Percentiles rank a stretch among this genome's conserved stretches.
These are phyloP conservation scores for Talaromyces sp. DNA, from an alignment of 2,329 filamentous ascomycete species.

Conservation along the genomic window DNA sequence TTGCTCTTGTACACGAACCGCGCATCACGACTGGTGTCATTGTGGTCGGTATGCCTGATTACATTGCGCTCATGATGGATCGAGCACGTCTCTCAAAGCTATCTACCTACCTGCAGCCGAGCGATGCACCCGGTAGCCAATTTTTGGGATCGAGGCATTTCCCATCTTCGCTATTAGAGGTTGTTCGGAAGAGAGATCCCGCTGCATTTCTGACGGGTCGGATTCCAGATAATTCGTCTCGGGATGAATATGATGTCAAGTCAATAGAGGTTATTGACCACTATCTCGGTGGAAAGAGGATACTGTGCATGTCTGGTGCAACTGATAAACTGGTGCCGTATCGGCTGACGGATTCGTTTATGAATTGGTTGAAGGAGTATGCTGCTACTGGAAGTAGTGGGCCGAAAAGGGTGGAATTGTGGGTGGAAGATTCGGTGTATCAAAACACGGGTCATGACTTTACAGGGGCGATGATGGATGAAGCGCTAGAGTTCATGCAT, in stretches of 20 bases:
- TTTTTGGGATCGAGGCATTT: conserved; percentile 80
- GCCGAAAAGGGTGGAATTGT: conserved; percentile 29
- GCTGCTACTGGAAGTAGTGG: conserved; percentile 35
- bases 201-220: conserved; percentile 67
- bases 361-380: conserved; percentile 53
- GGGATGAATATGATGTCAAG: conserved; percentile 43
- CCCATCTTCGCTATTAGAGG: conserved; percentile 62
- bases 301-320: conserved; percentile 53
- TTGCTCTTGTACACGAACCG: conserved; percentile 71
- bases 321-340: conserved; percentile 61
- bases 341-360: conserved; percentile 52
- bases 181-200: conserved; percentile 67
- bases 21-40: conserved; percentile 73
- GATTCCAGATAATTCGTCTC: conserved; percentile 22
- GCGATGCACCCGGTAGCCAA: conserved; percentile 52
- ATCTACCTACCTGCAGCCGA: conserved; percentile 52
- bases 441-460: conserved; percentile 58
- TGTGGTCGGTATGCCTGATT: conserved; percentile 88
- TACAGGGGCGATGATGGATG: conserved; percentile 53
- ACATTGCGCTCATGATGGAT: conserved; percentile 71
- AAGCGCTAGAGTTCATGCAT: conserved; percentile 53
- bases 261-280: conserved; percentile 39
- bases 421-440: conserved; percentile 57
- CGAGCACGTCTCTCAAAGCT: conserved; percentile 70
- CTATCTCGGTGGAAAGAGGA: conserved; percentile 49